Conservation (phyloP, 352 stramenopile genomes). For the Thraustochytrium striatum region DNA sequence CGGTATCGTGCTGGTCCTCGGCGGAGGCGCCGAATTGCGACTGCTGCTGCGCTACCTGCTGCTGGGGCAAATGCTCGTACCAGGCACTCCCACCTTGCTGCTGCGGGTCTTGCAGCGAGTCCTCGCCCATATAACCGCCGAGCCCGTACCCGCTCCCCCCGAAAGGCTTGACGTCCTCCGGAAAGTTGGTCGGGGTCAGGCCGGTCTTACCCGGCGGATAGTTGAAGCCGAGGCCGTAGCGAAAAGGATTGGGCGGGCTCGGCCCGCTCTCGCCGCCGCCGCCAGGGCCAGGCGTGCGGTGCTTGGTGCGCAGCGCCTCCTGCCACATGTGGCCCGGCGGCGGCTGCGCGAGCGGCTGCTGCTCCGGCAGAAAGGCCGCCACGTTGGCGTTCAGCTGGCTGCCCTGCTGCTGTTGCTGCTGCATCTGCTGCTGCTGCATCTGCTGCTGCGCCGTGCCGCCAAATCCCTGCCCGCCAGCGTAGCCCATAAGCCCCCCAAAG, state of each 20-base stretch:
- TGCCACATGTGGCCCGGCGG: neutral
- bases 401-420: neutral
- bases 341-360: neutral
- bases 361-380: neutral
- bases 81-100: neutral
- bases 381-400: constrained; percentile 43
- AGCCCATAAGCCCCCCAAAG: neutral
- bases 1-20: neutral
- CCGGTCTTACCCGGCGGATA: neutral
- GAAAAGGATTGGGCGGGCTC: constrained; percentile 17
- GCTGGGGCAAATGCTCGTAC: constrained; percentile 35
- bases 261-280: neutral
- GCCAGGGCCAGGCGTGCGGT: constrained; percentile 21
- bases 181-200: neutral
- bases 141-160: neutral
- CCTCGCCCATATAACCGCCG: neutral
- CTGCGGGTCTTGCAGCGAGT: neutral
- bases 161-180: neutral
- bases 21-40: no score
- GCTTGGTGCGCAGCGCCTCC: neutral
- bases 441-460: no score
- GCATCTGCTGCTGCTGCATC: neutral
- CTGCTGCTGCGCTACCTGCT: no score
- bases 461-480: no score
- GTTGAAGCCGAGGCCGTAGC: constrained; percentile 9